These are phyloP conservation scores for Beauveria australis DNA, from an alignment of 2,329 filamentous ascomycete species.

Conservation along the genomic window DNA sequence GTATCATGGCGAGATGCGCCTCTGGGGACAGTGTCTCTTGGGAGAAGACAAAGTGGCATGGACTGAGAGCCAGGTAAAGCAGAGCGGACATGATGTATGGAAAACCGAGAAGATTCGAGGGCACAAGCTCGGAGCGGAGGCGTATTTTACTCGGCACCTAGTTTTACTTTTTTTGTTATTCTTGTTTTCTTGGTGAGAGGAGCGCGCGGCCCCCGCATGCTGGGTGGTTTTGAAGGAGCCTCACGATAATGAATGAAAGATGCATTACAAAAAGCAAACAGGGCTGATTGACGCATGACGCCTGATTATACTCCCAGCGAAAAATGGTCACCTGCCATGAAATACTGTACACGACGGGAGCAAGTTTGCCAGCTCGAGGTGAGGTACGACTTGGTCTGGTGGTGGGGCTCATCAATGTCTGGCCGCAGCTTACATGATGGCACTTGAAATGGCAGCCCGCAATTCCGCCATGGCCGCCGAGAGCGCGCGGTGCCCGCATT, in stretches of 20 bases:
- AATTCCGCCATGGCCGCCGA: background rate
- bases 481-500: background rate
- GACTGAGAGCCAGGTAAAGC: background rate
- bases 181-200: background rate
- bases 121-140: background rate
- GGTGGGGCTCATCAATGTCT: background rate
- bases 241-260: conserved; percentile 10
- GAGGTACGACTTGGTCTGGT: background rate
- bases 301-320: background rate
- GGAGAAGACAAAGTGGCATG: background rate
- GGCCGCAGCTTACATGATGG: background rate
- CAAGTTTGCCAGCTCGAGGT: background rate
- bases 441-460: background rate
- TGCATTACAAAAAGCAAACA: background rate
- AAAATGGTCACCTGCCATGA: no score
- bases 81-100: background rate
- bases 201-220: background rate
- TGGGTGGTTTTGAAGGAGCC: background rate
- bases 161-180: background rate
- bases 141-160: background rate
- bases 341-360: background rate
- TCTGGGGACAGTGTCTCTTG: background rate
- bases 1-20: background rate
- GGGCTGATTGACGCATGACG: background rate
- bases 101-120: background rate